Percentiles rank a stretch among this genome's conserved stretches.
Evolutionary conservation across 169 alveolate genomes (phyloP).

Genomic region (Plasmodium cynomolgi): DNA sequence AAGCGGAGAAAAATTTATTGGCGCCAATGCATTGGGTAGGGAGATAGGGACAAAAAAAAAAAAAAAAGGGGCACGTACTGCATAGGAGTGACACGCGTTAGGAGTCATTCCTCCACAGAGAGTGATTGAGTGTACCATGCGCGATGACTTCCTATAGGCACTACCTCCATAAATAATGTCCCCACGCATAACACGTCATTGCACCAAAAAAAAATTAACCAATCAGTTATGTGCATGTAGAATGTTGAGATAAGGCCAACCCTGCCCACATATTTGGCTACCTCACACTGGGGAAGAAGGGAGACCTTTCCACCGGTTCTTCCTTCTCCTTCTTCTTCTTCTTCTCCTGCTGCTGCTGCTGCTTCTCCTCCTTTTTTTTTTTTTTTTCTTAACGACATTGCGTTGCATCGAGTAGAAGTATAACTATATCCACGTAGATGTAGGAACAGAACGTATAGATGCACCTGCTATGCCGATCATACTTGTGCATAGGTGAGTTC

Average conservation of each 20-base stretch:
- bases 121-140: background rate
- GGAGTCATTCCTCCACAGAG: background rate
- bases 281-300: background rate
- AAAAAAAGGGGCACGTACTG: background rate
- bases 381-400: background rate
- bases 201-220: background rate
- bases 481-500: background rate
- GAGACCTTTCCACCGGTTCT: background rate
- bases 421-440: background rate
- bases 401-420: background rate
- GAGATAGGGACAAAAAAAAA: background rate
- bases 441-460: background rate
- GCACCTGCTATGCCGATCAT: background rate
- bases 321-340: background rate
- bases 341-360: background rate
- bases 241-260: background rate
- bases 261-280: background rate
- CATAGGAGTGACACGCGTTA: background rate
- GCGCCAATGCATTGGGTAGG: background rate
- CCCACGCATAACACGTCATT: background rate
- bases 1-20: background rate
- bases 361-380: background rate
- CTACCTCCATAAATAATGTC: background rate
- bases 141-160: background rate
- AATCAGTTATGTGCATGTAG: background rate